Percentiles rank a stretch among this genome's conserved stretches.
These are phyloP conservation scores for Basidiobolus meristosporus DNA, from an alignment of 371 early-diverging fungal species.

Conservation along the genomic window DNA sequence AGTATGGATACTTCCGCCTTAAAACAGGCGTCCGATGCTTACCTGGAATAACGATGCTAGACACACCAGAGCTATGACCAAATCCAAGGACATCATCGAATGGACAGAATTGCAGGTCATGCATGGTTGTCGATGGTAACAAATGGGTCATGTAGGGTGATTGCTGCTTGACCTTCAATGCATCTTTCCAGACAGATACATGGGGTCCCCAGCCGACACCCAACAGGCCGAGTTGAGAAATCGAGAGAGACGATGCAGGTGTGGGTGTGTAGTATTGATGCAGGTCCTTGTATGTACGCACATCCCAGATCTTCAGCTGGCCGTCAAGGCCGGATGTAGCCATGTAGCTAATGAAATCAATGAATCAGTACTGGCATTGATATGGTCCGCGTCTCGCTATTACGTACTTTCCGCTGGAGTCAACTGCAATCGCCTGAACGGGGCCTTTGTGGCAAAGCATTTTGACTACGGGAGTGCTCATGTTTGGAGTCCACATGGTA, in stretches of 20 bases:
- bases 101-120: constrained; percentile 66
- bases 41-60: constrained; percentile 83
- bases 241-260: constrained; percentile 52
- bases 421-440: constrained; percentile 72
- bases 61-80: constrained; percentile 72
- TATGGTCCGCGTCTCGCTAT: neutral
- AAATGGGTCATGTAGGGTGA: constrained; percentile 84
- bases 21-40: neutral
- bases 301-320: constrained; percentile 89
- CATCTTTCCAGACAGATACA: constrained; percentile 69
- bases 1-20: neutral
- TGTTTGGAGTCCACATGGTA: constrained; percentile 86
- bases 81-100: constrained; percentile 94
- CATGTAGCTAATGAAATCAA: constrained; percentile 39
- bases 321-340: constrained; percentile 87
- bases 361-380: constrained; percentile 1
- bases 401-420: constrained; percentile 46
- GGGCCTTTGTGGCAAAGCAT: constrained; percentile 87
- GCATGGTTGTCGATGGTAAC: constrained; percentile 26
- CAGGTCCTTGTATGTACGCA: constrained; percentile 68
- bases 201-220: constrained; percentile 56
- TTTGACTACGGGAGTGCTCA: constrained; percentile 71
- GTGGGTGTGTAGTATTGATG: constrained; percentile 60
- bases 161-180: constrained; percentile 44
- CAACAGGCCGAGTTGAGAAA: constrained; percentile 75